These are phyloP conservation scores for Maudiozyma serrabonitensis DNA, from an alignment of 805 yeast species.

Conservation along the genomic window DNA sequence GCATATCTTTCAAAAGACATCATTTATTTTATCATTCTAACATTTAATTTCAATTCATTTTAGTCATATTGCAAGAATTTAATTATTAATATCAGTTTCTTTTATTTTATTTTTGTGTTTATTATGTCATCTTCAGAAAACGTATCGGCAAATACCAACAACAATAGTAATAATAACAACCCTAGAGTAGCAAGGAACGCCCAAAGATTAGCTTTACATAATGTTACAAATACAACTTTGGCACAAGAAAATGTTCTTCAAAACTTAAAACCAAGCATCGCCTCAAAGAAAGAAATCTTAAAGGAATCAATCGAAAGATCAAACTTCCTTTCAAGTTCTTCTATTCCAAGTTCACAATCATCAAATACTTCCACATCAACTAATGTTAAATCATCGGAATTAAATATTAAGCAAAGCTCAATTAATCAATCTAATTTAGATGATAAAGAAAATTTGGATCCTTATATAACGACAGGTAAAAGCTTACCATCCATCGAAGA, in stretches of 20 bases:
- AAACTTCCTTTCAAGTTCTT: background rate
- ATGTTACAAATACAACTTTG: conserved; percentile 28
- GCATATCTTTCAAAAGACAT: background rate
- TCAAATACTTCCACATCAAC: background rate
- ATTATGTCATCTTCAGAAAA: conserved; percentile 4
- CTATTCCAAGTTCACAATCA: background rate
- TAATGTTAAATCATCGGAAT: background rate
- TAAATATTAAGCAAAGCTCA: background rate
- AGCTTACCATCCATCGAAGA: conserved; percentile 15
- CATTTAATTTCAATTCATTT: background rate
- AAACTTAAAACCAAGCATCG: conserved; percentile 6
- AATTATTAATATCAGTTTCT: background rate
- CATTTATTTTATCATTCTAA: background rate
- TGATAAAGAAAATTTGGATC: conserved; percentile 24
- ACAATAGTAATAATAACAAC: conserved; percentile 3
- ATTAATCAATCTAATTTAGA: conserved; percentile 3
- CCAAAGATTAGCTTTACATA: conserved; percentile 27
- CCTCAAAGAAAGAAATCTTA: conserved; percentile 7
- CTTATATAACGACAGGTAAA: conserved; percentile 7
- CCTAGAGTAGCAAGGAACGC: conserved; percentile 13
- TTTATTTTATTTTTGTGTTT: background rate
- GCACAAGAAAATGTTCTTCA: conserved; percentile 16
- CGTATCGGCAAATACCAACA: conserved; percentile 1
- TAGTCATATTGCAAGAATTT: background rate
- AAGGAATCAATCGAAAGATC: conserved; percentile 2